phyloP scores from a whole-genome alignment of 23 red algal genomes.

The Agarophyton chilense region DNA sequence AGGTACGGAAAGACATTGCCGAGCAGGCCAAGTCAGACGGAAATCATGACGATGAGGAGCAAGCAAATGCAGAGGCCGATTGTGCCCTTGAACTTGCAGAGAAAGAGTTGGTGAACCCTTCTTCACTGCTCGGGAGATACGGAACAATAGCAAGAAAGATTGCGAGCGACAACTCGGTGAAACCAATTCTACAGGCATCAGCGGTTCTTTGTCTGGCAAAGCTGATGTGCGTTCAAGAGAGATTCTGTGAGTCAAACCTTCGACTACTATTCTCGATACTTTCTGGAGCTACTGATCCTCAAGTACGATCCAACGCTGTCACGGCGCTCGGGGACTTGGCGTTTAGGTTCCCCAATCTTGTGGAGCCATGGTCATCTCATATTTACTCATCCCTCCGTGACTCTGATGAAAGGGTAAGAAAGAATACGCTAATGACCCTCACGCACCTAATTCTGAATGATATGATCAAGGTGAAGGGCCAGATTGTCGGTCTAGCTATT shows the following conservation, averaged over 20 bases:
- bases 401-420: conserved; percentile 62
- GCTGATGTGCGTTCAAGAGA: conserved; percentile 75
- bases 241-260: conserved; percentile 73
- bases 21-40: conserved; percentile 33
- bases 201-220: conserved; percentile 76
- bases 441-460: conserved; percentile 94
- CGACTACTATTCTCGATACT: conserved; percentile 71
- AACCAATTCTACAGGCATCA: conserved; percentile 41
- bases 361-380: conserved; percentile 86
- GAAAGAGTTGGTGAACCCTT: conserved; percentile 37
- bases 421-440: conserved; percentile 79
- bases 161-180: conserved; percentile 35
- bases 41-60: conserved; percentile 59
- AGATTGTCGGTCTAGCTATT: conserved; percentile 80
- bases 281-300: conserved; percentile 33
- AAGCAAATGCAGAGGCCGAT: conserved; percentile 64
- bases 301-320: conserved; percentile 77
- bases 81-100: conserved; percentile 41
- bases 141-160: conserved; percentile 46
- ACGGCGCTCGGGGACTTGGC: conserved; percentile 85
- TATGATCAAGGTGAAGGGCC: conserved; percentile 94
- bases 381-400: conserved; percentile 79
- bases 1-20: conserved; percentile 16
- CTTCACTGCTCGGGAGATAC: conserved; percentile 59
- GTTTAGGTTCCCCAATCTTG: conserved; percentile 89